Conservation (phyloP, 805 yeast genomes). For the Candida insectorum region DNA sequence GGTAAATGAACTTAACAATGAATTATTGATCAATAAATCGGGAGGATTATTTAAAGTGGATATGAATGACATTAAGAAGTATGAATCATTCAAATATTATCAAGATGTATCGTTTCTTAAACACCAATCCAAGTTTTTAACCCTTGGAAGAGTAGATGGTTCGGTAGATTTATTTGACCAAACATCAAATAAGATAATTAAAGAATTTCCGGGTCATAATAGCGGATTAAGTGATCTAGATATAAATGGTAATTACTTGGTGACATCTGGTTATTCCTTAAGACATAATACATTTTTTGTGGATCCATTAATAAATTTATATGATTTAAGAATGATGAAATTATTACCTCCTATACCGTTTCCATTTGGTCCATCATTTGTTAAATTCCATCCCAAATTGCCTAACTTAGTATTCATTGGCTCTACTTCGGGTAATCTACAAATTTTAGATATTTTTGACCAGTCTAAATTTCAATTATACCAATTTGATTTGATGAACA, state of each 20-base stretch:
- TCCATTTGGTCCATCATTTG: constrained; percentile 85
- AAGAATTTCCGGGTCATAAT: constrained; percentile 57
- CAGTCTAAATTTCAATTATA: constrained; percentile 65
- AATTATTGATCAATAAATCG: constrained; percentile 21
- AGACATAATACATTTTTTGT: constrained; percentile 38
- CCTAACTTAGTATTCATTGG: constrained; percentile 75
- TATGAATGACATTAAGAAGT: constrained; percentile 24
- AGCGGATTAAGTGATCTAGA: constrained; percentile 63
- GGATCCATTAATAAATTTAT: constrained; percentile 82
- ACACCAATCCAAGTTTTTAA: constrained; percentile 45
- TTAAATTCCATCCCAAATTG: constrained; percentile 79
- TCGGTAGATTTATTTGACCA: constrained; percentile 64
- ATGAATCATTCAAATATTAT: constrained; percentile 32
- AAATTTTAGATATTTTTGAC: constrained; percentile 77
- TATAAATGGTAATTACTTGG: constrained; percentile 59
- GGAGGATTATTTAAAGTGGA: constrained; percentile 28
- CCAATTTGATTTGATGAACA: constrained; percentile 53
- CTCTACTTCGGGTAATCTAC: constrained; percentile 76
- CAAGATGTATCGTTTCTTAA: constrained; percentile 47
- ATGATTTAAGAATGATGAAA: constrained; percentile 70
- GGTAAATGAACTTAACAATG: constrained; percentile 20
- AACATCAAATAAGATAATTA: constrained; percentile 41
- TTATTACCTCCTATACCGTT: constrained; percentile 79
- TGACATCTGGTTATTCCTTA: constrained; percentile 78
- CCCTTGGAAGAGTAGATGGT: constrained; percentile 60